Percentiles rank a stretch among this genome's conserved stretches.
Evolutionary conservation across 2,329 filamentous ascomycete genomes (phyloP).

Genomic region (Penicillium sp.): DNA sequence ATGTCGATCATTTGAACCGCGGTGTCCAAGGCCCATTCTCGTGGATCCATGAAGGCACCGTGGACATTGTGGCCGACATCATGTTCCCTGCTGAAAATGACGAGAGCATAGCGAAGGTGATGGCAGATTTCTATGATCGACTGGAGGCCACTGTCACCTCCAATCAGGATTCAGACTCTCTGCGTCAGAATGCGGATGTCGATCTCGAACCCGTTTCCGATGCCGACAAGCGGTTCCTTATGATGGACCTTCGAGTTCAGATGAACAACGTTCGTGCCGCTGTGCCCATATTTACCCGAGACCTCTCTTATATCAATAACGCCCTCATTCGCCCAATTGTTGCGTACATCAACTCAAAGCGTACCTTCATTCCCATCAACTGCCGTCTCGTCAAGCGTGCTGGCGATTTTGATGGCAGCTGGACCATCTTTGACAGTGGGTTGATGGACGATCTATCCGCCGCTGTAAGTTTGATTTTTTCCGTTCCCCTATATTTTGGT

Average conservation of each 20-base stretch:
- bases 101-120: constrained; percentile 86
- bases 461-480: constrained; percentile 56
- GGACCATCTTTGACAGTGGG: constrained; percentile 91
- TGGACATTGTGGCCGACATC: constrained; percentile 93
- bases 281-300: constrained; percentile 87
- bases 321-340: constrained; percentile 94
- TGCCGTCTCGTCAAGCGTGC: constrained; percentile 90
- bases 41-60: constrained; percentile 96
- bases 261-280: constrained; percentile 92
- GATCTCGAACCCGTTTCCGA: constrained; percentile 27
- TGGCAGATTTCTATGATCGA: constrained; percentile 96
- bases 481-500: not conserved
- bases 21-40: constrained; percentile 92
- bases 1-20: constrained; percentile 92
- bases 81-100: constrained; percentile 89
- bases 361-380: constrained; percentile 91
- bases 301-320: constrained; percentile 94
- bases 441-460: constrained; percentile 91
- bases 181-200: constrained; percentile 18
- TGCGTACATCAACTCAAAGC: constrained; percentile 94
- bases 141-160: constrained; percentile 88
- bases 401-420: constrained; percentile 89
- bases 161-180: constrained; percentile 58
- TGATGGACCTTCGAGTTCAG: constrained; percentile 93
- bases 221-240: constrained; percentile 71